A percentile compares a stretch with the other conserved stretches of the same genome.
Conservation (phyloP, 2,329 filamentous ascomycete genomes). For the Penicillium sp. region DNA sequence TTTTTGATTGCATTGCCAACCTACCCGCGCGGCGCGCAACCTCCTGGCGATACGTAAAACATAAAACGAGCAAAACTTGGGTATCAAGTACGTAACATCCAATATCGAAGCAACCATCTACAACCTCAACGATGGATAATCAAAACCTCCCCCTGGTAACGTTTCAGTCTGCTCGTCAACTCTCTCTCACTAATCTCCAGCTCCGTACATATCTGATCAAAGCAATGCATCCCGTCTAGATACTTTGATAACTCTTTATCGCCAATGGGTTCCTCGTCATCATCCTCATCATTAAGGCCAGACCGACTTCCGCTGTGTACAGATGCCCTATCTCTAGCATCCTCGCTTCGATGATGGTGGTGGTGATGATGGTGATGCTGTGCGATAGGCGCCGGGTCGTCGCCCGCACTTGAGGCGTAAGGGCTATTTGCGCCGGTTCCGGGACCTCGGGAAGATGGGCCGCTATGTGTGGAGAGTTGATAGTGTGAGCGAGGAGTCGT, state of each 20-base stretch:
- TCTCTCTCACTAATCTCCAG: slow-evolving; percentile 54
- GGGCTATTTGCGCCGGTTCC: slow-evolving; percentile 40
- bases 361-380: slow-evolving; percentile 15
- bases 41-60: background rate
- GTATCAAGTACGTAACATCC: slow-evolving; percentile 16
- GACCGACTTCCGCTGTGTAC: slow-evolving; percentile 34
- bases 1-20: background rate
- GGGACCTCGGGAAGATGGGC: slow-evolving; percentile 33
- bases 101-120: background rate
- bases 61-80: slow-evolving; percentile 4
- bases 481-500: slow-evolving; percentile 22
- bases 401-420: slow-evolving; percentile 30
- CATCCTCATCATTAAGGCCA: slow-evolving; percentile 36
- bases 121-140: slow-evolving; percentile 50
- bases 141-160: slow-evolving; percentile 49
- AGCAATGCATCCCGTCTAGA: slow-evolving; percentile 55
- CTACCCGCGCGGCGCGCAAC: background rate
- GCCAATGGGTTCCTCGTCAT: slow-evolving; percentile 41
- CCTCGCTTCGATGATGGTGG: slow-evolving; percentile 19
- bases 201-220: slow-evolving; percentile 58
- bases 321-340: slow-evolving; percentile 25
- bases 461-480: slow-evolving; percentile 26
- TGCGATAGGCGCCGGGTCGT: slow-evolving; percentile 27
- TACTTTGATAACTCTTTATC: slow-evolving; percentile 46
- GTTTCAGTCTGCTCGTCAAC: slow-evolving; percentile 48